These are phyloP conservation scores for Spergularia bocconei DNA, from an alignment of 148 eudicot genomes.

Conservation along the genomic window DNA sequence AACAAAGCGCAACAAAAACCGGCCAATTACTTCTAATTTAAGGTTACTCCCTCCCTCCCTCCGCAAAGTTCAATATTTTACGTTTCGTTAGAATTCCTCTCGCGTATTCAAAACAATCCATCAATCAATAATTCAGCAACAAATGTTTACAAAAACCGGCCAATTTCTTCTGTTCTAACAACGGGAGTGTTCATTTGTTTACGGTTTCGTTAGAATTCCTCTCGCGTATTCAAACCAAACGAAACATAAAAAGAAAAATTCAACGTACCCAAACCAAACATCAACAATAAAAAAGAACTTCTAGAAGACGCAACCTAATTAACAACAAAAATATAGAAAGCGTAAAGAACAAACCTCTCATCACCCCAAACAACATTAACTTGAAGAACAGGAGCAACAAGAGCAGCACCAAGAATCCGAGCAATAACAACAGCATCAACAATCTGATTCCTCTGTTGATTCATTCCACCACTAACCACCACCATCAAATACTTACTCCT, in stretches of 20 bases:
- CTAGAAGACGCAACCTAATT: too few relatives aligned
- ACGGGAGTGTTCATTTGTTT: too few relatives aligned
- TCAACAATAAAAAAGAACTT: too few relatives aligned
- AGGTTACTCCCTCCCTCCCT: too few relatives aligned
- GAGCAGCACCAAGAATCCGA: conserved; percentile 83
- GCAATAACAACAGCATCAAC: conserved; percentile 98
- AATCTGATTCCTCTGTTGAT: conserved; percentile 97
- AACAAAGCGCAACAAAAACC: background rate
- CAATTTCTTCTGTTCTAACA: too few relatives aligned
- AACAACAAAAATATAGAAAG: background rate
- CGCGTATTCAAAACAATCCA: too few relatives aligned
- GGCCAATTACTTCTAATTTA: background rate
- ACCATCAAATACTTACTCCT: conserved; percentile 72
- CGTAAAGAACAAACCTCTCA: conserved; percentile 60
- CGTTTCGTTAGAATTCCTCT: too few relatives aligned
- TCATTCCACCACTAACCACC: conserved; percentile 91
- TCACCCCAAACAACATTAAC: conserved; percentile 94
- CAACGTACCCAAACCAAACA: background rate
- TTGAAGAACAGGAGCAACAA: conserved; percentile 88
- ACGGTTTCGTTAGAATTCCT: too few relatives aligned
- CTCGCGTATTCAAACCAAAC: too few relatives aligned
- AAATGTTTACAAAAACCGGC: too few relatives aligned
- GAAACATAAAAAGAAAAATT: background rate
- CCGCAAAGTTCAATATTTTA: too few relatives aligned
- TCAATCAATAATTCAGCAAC: too few relatives aligned